A percentile compares a stretch with the other conserved stretches of the same genome.
Conservation (phyloP, 352 stramenopile genomes). For the Pythium volutum region DNA sequence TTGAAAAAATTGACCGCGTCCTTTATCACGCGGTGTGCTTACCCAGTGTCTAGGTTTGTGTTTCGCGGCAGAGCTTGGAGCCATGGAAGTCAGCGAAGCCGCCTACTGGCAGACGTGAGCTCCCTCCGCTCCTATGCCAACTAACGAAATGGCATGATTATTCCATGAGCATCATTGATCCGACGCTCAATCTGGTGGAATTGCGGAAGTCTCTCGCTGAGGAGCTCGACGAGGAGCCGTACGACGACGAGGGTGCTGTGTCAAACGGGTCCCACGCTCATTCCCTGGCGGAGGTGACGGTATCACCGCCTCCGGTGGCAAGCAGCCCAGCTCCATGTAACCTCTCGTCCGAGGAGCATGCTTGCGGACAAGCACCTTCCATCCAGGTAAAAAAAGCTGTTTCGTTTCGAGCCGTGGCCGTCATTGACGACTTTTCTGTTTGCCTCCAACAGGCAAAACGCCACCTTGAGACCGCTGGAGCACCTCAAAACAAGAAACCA, state of each 20-base stretch:
- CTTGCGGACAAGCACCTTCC: background rate
- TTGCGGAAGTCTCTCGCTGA: background rate
- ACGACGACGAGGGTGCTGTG: background rate
- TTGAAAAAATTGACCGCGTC: background rate
- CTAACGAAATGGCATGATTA: slow-evolving; percentile 6
- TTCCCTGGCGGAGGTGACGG: background rate
- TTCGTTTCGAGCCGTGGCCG: background rate
- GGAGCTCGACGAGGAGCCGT: background rate
- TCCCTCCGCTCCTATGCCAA: background rate
- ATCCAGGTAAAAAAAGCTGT: background rate
- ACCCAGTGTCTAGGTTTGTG: background rate
- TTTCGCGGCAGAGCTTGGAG: background rate
- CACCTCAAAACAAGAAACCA: slow-evolving; percentile 9
- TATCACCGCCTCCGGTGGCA: background rate
- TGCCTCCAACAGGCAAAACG: slow-evolving; percentile 8
- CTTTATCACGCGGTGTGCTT: background rate
- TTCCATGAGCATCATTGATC: slow-evolving; percentile 12
- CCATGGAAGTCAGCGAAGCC: background rate
- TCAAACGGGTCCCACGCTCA: background rate
- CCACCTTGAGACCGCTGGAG: background rate
- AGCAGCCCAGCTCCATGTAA: background rate
- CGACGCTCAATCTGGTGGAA: slow-evolving; percentile 2
- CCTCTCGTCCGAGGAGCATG: background rate
- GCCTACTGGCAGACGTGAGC: background rate
- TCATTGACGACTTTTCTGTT: background rate